These are phyloP conservation scores for Diaporthe ilicicola DNA, from an alignment of 2,329 filamentous ascomycete species.

Conservation along the genomic window DNA sequence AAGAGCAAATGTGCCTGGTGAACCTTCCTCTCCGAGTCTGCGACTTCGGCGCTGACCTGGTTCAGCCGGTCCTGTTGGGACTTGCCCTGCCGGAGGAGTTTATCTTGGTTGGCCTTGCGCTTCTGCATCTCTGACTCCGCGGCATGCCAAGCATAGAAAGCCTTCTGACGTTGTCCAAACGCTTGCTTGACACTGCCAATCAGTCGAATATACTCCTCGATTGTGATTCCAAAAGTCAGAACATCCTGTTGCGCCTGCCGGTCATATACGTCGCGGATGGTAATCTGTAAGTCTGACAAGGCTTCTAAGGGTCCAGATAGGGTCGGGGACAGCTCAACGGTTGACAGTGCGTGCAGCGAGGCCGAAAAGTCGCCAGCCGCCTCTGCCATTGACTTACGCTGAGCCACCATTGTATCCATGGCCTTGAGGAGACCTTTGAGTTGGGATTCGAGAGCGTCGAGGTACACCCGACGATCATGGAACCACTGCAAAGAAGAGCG, in stretches of 20 bases:
- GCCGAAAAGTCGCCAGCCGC: slow-evolving; percentile 92
- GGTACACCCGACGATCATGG: slow-evolving; percentile 92
- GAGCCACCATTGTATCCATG: slow-evolving; percentile 89
- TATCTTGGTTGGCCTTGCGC: slow-evolving; percentile 88
- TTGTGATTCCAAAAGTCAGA: slow-evolving; percentile 93
- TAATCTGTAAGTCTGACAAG: slow-evolving; percentile 90
- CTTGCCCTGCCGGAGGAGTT: slow-evolving; percentile 92
- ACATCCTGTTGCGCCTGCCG: slow-evolving; percentile 97
- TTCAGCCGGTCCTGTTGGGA: slow-evolving; percentile 95
- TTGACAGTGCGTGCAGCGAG: slow-evolving; percentile 90
- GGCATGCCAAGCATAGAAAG: slow-evolving; percentile 92
- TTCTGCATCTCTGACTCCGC: slow-evolving; percentile 93
- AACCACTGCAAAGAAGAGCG: slow-evolving; percentile 74
- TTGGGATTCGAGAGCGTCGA: slow-evolving; percentile 73
- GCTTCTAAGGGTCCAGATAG: slow-evolving; percentile 90
- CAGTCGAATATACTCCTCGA: slow-evolving; percentile 96
- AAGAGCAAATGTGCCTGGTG: slow-evolving; percentile 91
- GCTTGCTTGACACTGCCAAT: slow-evolving; percentile 96
- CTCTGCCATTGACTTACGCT: slow-evolving; percentile 93
- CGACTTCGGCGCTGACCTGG: slow-evolving; percentile 90
- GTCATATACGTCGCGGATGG: slow-evolving; percentile 94
- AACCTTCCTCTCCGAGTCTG: slow-evolving; percentile 92
- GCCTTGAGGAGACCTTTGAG: slow-evolving; percentile 90
- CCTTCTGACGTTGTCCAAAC: slow-evolving; percentile 91
- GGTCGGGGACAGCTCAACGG: slow-evolving; percentile 89